phyloP scores from a whole-genome alignment of 169 alveolate genomes.

The Cryptosporidium andersoni region DNA sequence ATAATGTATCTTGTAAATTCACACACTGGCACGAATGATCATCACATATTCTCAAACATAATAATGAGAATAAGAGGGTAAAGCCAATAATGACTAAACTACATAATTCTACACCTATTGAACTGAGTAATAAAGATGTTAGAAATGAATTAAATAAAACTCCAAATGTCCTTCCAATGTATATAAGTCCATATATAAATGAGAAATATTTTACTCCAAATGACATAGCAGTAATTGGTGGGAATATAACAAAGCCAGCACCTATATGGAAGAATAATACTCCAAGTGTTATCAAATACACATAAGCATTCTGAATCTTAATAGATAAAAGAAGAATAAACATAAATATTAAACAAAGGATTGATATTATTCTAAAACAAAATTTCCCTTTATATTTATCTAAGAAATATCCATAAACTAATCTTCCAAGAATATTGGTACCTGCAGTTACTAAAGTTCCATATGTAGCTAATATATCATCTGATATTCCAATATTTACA shows the following conservation, averaged over 20 bases:
- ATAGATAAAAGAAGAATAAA: conserved; percentile 22
- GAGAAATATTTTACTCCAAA: conserved; percentile 56
- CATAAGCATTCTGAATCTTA: neutral
- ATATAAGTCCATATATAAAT: conserved; percentile 45
- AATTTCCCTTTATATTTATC: conserved; percentile 44
- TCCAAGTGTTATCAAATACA: conserved; percentile 36
- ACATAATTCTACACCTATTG: neutral
- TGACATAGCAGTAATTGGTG: conserved; percentile 47
- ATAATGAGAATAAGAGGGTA: conserved; percentile 3
- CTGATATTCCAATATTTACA: conserved; percentile 22
- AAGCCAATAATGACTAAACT: conserved; percentile 3
- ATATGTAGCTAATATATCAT: conserved; percentile 41
- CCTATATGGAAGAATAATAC: conserved; percentile 39
- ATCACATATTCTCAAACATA: conserved; percentile 20
- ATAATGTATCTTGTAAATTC: neutral
- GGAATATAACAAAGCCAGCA: conserved; percentile 60
- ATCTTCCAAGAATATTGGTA: conserved; percentile 42
- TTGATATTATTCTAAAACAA: conserved; percentile 31
- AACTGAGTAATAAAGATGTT: conserved; percentile 16
- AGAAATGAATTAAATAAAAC: conserved; percentile 28
- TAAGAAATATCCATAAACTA: conserved; percentile 34
- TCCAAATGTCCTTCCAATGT: conserved; percentile 63
- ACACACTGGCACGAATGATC: neutral
- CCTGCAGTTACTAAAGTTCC: conserved; percentile 56
- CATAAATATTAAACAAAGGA: conserved; percentile 24